Conservation (phyloP, 2,329 filamentous ascomycete genomes). For the Clonostachys chloroleuca region DNA sequence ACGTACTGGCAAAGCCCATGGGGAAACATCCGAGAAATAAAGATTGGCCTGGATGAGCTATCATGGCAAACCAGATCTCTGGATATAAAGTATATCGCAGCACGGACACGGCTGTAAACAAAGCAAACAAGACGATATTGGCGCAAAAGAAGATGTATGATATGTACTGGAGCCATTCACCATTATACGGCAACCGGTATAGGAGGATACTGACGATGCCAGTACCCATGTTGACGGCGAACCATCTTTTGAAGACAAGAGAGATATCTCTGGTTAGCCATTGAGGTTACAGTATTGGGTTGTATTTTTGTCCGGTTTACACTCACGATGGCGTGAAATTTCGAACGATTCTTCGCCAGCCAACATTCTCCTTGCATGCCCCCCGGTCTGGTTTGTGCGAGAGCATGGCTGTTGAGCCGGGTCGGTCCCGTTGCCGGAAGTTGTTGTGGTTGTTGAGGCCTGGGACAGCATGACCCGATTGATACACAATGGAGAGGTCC, state of each 20-base stretch:
- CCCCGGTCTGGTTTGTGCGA: too few relatives aligned
- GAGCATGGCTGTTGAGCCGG: too few relatives aligned
- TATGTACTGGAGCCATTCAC: slow-evolving; percentile 51
- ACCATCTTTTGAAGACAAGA: slow-evolving; percentile 38
- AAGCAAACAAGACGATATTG: slow-evolving; percentile 52
- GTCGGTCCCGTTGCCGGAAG: too few relatives aligned
- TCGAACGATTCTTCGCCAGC: slow-evolving; percentile 40
- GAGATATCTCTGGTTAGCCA: background rate
- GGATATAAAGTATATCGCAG: slow-evolving; percentile 63
- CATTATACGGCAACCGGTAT: slow-evolving; percentile 56
- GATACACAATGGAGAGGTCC: too few relatives aligned
- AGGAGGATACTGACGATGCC: slow-evolving; percentile 63
- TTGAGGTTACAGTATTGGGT: background rate
- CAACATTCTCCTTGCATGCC: slow-evolving; percentile 23
- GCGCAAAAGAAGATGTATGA: slow-evolving; percentile 57
- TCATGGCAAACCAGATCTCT: slow-evolving; percentile 61
- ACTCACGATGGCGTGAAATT: slow-evolving; percentile 52
- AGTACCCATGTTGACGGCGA: slow-evolving; percentile 61
- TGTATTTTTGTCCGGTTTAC: background rate
- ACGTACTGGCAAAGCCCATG: slow-evolving; percentile 58
- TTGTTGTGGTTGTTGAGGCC: too few relatives aligned
- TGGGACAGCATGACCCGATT: too few relatives aligned
- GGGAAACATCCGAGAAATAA: slow-evolving; percentile 66
- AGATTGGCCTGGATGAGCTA: slow-evolving; percentile 61
- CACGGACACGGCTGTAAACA: slow-evolving; percentile 48